Conservation (phyloP, 2,329 filamentous ascomycete genomes). For the Colletotrichum brevisporum region DNA sequence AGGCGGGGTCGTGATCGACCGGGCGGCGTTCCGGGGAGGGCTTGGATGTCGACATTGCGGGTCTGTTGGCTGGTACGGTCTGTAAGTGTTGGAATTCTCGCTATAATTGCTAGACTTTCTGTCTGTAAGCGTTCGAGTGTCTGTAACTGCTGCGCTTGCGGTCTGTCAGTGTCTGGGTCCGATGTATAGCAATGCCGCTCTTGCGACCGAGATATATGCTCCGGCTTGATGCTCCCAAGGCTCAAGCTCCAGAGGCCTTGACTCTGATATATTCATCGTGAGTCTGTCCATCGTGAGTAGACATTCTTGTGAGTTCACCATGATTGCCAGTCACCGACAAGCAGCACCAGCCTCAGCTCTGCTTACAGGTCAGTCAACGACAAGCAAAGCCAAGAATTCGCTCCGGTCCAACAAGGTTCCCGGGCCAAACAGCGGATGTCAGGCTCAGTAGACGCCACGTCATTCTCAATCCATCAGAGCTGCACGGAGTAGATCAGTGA, state of each 20-base stretch:
- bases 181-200: neutral
- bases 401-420: neutral
- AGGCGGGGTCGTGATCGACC: neutral
- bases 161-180: too few relatives aligned
- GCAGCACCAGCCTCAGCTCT: neutral
- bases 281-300: neutral
- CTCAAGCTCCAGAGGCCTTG: neutral
- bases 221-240: conserved; percentile 6
- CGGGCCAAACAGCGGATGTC: neutral
- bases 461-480: conserved; percentile 14
- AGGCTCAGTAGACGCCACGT: conserved; percentile 5
- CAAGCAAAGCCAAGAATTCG: too few relatives aligned
- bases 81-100: neutral
- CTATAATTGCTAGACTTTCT: too few relatives aligned
- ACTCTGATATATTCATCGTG: conserved; percentile 6
- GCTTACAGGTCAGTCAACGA: neutral
- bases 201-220: neutral
- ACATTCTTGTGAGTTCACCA: neutral
- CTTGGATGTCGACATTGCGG: neutral
- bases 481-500: conserved; percentile 8
- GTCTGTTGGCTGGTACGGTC: neutral
- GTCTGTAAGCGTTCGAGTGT: too few relatives aligned
- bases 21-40: neutral
- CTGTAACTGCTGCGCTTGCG: too few relatives aligned
- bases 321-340: neutral